Percentiles rank a stretch among this genome's conserved stretches.
phyloP scores from a whole-genome alignment of 176 grass and related monocot genomes.

The Zoysia japonica region DNA sequence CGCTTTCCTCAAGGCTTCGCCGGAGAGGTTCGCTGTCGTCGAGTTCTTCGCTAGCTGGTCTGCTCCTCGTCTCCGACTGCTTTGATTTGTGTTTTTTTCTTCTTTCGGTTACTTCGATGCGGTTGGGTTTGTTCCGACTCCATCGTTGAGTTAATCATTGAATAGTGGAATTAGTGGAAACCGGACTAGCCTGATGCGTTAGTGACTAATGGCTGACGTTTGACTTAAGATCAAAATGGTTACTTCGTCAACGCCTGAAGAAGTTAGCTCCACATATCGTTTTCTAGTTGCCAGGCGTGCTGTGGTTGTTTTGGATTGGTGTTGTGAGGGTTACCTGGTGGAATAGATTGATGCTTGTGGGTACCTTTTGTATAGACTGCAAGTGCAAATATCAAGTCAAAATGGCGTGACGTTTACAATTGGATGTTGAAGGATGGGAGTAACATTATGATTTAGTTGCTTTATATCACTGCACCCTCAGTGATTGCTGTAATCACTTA shows the following conservation, averaged over 20 bases:
- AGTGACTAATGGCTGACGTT: neutral
- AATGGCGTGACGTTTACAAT: neutral
- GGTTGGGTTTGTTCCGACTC: slow-evolving; percentile 4
- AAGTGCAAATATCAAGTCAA: slow-evolving; percentile 3
- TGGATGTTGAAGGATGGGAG: neutral
- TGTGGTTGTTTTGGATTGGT: neutral
- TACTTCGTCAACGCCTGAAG: neutral
- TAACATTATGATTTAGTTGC: neutral
- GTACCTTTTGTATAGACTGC: neutral
- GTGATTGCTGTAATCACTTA: neutral
- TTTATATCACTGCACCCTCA: neutral
- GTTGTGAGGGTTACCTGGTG: neutral
- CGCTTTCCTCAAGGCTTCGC: slow-evolving; percentile 57
- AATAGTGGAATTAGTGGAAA: neutral
- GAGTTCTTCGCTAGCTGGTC: slow-evolving; percentile 99
- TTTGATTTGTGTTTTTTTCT: neutral
- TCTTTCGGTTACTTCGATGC: neutral
- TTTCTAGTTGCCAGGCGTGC: neutral
- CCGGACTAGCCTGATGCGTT: neutral
- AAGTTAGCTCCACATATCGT: neutral
- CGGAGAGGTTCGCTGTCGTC: slow-evolving; percentile 78
- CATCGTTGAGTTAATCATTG: neutral
- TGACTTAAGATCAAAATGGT: neutral
- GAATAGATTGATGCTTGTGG: slow-evolving; percentile 7
- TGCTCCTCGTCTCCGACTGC: neutral